These are phyloP conservation scores for Carex pumila DNA, from an alignment of 176 grass and related monocot genomes.

Conservation along the genomic window DNA sequence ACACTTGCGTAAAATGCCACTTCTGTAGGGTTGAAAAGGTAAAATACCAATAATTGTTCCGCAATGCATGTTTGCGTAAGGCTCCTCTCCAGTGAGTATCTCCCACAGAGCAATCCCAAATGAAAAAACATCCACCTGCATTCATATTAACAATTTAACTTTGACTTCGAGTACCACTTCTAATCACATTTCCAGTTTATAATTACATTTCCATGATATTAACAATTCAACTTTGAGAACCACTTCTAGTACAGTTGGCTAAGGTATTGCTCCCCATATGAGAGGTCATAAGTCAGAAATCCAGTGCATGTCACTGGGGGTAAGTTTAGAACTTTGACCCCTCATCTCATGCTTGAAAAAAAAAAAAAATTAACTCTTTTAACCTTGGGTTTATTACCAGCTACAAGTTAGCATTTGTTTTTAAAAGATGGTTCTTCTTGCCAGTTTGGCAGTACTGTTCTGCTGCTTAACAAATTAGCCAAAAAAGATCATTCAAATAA, in stretches of 20 bases:
- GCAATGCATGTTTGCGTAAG: constrained; percentile 91
- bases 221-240: not conserved
- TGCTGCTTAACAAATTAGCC: constrained; percentile 5
- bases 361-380: not conserved
- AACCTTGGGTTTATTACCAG: not conserved
- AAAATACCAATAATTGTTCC: constrained; percentile 86
- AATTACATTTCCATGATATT: not conserved
- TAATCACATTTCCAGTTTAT: not conserved
- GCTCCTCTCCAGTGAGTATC: constrained; percentile 87
- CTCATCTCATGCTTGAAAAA: not conserved
- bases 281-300: not conserved
- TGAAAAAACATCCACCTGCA: constrained; percentile 92
- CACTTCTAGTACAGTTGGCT: not conserved
- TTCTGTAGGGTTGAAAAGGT: not conserved
- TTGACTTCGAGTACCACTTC: not conserved
- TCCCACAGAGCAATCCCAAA: constrained; percentile 96
- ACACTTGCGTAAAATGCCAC: not conserved
- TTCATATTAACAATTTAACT: not conserved
- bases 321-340: not conserved
- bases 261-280: not conserved
- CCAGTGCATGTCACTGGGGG: not conserved
- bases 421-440: not conserved
- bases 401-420: not conserved
- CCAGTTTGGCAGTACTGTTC: not conserved
- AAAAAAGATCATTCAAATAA: not conserved